Conservation (phyloP, 345 rosid genomes). For the Eucalyptus urophylla region DNA sequence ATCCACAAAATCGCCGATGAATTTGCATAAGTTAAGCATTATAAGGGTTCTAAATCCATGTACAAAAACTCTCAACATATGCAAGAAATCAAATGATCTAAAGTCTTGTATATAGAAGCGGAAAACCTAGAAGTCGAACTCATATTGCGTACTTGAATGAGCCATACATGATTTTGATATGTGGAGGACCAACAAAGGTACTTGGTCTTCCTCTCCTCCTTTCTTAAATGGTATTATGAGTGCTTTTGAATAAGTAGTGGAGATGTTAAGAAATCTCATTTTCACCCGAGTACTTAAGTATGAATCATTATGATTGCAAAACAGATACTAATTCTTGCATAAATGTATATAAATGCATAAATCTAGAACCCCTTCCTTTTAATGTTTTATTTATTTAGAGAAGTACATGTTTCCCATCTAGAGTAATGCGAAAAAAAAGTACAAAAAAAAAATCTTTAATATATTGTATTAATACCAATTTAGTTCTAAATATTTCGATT, state of each 20-base stretch:
- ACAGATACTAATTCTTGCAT: neutral
- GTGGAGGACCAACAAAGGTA: neutral
- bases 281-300: neutral
- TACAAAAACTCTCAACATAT: neutral
- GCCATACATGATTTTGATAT: neutral
- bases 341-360: neutral
- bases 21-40: neutral
- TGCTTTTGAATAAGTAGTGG: neutral
- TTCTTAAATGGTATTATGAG: neutral
- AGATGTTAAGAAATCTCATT: neutral
- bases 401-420: neutral
- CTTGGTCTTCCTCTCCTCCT: neutral
- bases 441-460: no score
- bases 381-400: neutral
- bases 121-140: neutral
- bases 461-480: no score
- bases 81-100: neutral
- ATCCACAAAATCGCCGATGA: neutral
- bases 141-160: neutral
- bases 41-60: neutral
- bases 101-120: neutral
- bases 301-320: neutral
- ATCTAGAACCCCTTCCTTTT: neutral
- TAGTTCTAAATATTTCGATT: no score
- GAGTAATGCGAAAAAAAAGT: neutral